phyloP scores from a whole-genome alignment of 352 stramenopile species.

The Pilasporangium apinafurcum region DNA sequence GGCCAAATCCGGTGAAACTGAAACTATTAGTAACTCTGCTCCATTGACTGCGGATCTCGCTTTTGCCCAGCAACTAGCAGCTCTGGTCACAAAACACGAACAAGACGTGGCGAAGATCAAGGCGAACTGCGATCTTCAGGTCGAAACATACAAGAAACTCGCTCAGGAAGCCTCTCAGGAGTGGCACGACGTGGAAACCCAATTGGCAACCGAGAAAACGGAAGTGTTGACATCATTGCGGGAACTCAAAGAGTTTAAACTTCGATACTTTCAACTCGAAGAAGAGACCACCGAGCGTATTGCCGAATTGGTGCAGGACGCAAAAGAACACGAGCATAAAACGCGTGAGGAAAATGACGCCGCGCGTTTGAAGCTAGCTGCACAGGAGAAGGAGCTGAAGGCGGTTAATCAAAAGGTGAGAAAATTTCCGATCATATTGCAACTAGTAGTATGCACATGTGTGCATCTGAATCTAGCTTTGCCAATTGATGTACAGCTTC shows the following conservation, averaged over 20 bases:
- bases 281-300: slow-evolving; percentile 52
- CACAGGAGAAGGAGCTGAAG: slow-evolving; percentile 24
- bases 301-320: slow-evolving; percentile 54
- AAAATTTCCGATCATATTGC: background rate
- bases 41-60: slow-evolving; percentile 1
- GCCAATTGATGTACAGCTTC: slow-evolving; percentile 13
- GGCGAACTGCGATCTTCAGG: slow-evolving; percentile 42
- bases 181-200: slow-evolving; percentile 66
- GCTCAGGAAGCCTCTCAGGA: slow-evolving; percentile 52
- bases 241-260: slow-evolving; percentile 73
- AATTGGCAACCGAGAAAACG: slow-evolving; percentile 46
- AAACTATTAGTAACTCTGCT: background rate
- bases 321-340: slow-evolving; percentile 39
- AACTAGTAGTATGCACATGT: background rate
- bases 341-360: slow-evolving; percentile 16
- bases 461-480: background rate
- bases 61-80: slow-evolving; percentile 19
- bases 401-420: slow-evolving; percentile 28
- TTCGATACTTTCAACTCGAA: slow-evolving; percentile 60
- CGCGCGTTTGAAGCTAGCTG: slow-evolving; percentile 3
- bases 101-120: slow-evolving; percentile 37
- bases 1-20: background rate
- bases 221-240: slow-evolving; percentile 43
- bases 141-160: slow-evolving; percentile 59
- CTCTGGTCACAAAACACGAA: slow-evolving; percentile 32